phyloP scores from a whole-genome alignment of 1,284 basidiomycete genomes.

The Spongispora temasekensis region DNA sequence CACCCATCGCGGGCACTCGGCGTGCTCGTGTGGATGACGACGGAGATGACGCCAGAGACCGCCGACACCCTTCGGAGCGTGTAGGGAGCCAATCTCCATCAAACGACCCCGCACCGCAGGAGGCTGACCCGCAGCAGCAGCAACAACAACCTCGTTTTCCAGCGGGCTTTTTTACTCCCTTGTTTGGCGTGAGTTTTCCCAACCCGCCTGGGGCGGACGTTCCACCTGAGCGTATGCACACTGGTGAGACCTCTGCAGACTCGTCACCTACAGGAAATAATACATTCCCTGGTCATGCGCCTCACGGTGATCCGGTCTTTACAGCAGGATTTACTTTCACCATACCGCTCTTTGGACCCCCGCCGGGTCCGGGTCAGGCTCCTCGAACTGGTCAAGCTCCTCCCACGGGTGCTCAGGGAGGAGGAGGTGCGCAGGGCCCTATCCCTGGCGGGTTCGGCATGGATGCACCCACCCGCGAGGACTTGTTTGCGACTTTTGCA shows the following conservation, averaged over 20 bases:
- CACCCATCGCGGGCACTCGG: slow-evolving; percentile 36
- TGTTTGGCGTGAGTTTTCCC: slow-evolving; percentile 25
- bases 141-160: slow-evolving; percentile 19
- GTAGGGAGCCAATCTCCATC: slow-evolving; percentile 18
- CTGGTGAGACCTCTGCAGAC: slow-evolving; percentile 31
- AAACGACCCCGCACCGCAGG: slow-evolving; percentile 15
- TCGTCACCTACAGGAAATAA: slow-evolving; percentile 23
- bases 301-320: slow-evolving; percentile 25
- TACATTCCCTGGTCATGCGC: slow-evolving; percentile 21
- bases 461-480: slow-evolving; percentile 28
- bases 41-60: slow-evolving; percentile 53
- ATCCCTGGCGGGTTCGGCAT: slow-evolving; percentile 11
- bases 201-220: slow-evolving; percentile 14
- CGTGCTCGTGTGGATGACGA: slow-evolving; percentile 57
- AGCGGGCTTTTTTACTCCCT: slow-evolving; percentile 26
- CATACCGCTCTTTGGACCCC: slow-evolving; percentile 31
- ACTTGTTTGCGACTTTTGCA: slow-evolving; percentile 29
- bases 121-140: slow-evolving; percentile 19
- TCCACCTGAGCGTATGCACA: slow-evolving; percentile 23
- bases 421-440: background rate
- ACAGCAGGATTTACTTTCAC: slow-evolving; percentile 35
- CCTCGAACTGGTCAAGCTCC: slow-evolving; percentile 3
- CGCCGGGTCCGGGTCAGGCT: too few relatives aligned
- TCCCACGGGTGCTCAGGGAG: slow-evolving; percentile 3
- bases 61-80: slow-evolving; percentile 60